phyloP scores from a whole-genome alignment of 2,329 filamentous ascomycete species.

The Cadophora sp. region DNA sequence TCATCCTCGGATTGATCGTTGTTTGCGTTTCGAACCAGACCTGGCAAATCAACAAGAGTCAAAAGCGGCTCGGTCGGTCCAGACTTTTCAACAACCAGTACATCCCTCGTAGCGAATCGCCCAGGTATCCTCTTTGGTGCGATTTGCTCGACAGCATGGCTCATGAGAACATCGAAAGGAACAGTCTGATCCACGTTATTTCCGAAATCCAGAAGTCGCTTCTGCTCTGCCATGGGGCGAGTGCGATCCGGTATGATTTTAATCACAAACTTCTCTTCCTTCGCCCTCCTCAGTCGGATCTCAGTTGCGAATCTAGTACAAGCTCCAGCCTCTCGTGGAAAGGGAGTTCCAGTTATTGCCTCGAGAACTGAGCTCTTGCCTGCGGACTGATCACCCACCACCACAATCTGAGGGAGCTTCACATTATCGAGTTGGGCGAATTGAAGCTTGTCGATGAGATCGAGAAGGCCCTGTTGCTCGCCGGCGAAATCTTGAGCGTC shows the following conservation, averaged over 20 bases:
- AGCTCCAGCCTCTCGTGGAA: slow-evolving; percentile 48
- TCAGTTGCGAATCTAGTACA: slow-evolving; percentile 54
- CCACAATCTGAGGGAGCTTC: slow-evolving; percentile 31
- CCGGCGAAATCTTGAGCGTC: slow-evolving; percentile 23
- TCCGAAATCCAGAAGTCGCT: slow-evolving; percentile 22
- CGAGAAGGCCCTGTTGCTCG: slow-evolving; percentile 26
- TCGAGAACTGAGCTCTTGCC: slow-evolving; percentile 45
- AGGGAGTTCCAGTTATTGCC: slow-evolving; percentile 46
- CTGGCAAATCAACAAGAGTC: slow-evolving; percentile 65
- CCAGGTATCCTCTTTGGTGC: slow-evolving; percentile 26
- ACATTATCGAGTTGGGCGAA: slow-evolving; percentile 30
- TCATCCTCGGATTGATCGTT: slow-evolving; percentile 45
- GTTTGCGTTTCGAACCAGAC: slow-evolving; percentile 56
- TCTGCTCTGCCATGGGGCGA: slow-evolving; percentile 24
- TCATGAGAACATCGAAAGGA: slow-evolving; percentile 30
- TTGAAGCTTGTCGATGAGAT: slow-evolving; percentile 30
- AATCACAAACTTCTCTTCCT: slow-evolving; percentile 23
- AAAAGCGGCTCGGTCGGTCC: slow-evolving; percentile 53
- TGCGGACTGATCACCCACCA: slow-evolving; percentile 49
- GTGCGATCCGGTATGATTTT: slow-evolving; percentile 25
- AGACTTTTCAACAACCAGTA: slow-evolving; percentile 30
- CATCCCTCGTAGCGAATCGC: slow-evolving; percentile 30
- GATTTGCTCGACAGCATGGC: slow-evolving; percentile 24
- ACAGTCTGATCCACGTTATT: slow-evolving; percentile 23
- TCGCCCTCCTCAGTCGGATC: slow-evolving; percentile 47